phyloP scores from a whole-genome alignment of 2,329 filamentous ascomycete species.

The Neospermospora avenae region DNA sequence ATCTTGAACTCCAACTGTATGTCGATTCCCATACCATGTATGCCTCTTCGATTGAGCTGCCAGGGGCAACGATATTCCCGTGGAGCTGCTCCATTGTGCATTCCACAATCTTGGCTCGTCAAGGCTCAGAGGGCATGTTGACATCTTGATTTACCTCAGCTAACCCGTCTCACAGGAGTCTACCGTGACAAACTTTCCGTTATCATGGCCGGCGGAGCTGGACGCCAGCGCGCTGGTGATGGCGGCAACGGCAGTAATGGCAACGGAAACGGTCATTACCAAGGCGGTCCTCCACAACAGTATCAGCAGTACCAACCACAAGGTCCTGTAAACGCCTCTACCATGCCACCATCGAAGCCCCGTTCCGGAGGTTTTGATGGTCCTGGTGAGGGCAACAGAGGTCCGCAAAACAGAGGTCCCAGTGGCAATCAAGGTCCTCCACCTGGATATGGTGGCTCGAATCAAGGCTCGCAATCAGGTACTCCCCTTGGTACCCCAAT shows the following conservation, averaged over 20 bases:
- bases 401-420: not conserved
- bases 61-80: not conserved
- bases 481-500: not conserved
- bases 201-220: constrained; percentile 21
- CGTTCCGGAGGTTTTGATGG: constrained; percentile 21
- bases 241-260: not conserved
- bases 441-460: not conserved
- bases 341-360: not conserved
- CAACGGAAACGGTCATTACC: not conserved
- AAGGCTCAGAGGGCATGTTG: not conserved
- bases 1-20: not conserved
- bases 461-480: constrained; percentile 2
- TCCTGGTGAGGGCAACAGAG: constrained; percentile 3
- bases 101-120: not conserved
- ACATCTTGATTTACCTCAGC: not conserved
- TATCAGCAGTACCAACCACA: not conserved
- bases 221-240: constrained; percentile 7
- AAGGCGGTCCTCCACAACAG: not conserved
- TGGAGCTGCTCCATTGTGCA: not conserved
- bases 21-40: not conserved
- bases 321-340: not conserved
- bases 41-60: not conserved
- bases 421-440: not conserved
- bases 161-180: not conserved
- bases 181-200: not conserved